phyloP scores from a whole-genome alignment of 176 grass and related monocot genomes.

The Juncus inflexus region DNA sequence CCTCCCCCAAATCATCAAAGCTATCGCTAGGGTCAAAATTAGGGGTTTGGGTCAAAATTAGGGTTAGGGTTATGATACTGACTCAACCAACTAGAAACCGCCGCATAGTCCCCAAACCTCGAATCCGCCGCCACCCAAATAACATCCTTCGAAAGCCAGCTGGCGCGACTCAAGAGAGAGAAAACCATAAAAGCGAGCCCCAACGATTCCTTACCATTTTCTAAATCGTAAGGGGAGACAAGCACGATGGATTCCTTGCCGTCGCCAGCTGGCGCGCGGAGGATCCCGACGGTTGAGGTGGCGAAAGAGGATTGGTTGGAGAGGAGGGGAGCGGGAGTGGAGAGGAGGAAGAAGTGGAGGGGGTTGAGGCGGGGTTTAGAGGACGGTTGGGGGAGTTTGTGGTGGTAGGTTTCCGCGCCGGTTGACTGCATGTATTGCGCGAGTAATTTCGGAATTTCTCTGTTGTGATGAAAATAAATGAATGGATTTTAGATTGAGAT shows the following conservation, averaged over 20 bases:
- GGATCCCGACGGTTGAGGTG: slow-evolving; percentile 65
- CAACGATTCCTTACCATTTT: slow-evolving; percentile 51
- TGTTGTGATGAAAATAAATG: no score
- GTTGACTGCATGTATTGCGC: slow-evolving; percentile 26
- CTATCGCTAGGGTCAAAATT: slow-evolving; percentile 7
- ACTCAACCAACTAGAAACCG: slow-evolving; percentile 60
- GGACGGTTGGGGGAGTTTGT: slow-evolving; percentile 57
- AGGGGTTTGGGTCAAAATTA: slow-evolving; percentile 13
- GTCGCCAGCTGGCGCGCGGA: slow-evolving; percentile 87
- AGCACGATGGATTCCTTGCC: slow-evolving; percentile 17
- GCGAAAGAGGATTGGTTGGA: slow-evolving; percentile 18
- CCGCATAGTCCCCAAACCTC: slow-evolving; percentile 70
- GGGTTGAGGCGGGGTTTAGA: slow-evolving; percentile 22
- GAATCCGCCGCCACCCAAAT: slow-evolving; percentile 53
- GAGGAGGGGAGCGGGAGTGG: slow-evolving; percentile 20
- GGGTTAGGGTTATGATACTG: no score
- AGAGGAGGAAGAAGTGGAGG: slow-evolving; percentile 16
- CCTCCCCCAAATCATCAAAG: background rate
- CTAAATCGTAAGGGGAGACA: slow-evolving; percentile 84
- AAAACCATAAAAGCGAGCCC: slow-evolving; percentile 94
- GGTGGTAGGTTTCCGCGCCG: slow-evolving; percentile 68
- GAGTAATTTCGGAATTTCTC: no score
- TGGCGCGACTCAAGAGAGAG: slow-evolving; percentile 48
- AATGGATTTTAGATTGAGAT: no score
- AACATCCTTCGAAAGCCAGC: no score